These are phyloP conservation scores for Ustilago nuda DNA, from an alignment of 1,284 basidiomycete genomes.

Conservation along the genomic window DNA sequence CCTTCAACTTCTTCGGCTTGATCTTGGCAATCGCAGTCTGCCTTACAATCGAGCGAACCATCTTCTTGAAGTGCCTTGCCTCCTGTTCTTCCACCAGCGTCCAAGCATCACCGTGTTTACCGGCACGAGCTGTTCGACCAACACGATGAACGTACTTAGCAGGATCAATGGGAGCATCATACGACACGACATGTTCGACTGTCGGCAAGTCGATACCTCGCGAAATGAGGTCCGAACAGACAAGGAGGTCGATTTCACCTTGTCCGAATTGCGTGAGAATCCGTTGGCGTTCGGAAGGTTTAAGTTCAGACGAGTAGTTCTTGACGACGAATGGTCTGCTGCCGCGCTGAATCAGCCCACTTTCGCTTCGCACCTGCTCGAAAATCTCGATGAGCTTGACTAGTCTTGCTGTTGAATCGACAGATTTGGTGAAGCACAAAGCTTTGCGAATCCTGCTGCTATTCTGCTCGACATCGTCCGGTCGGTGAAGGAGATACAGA, in stretches of 20 bases:
- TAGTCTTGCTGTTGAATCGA: slow-evolving; percentile 87
- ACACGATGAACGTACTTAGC: slow-evolving; percentile 97
- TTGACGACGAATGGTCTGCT: slow-evolving; percentile 68
- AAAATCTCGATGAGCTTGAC: slow-evolving; percentile 86
- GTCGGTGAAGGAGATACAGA: slow-evolving; percentile 81
- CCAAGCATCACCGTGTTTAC: slow-evolving; percentile 87
- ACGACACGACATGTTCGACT: slow-evolving; percentile 90
- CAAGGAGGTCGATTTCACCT: slow-evolving; percentile 84
- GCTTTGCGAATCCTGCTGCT: slow-evolving; percentile 74
- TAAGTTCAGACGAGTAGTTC: slow-evolving; percentile 86
- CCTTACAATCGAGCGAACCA: slow-evolving; percentile 38
- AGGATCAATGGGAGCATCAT: slow-evolving; percentile 95
- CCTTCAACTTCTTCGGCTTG: slow-evolving; percentile 39
- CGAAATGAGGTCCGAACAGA: slow-evolving; percentile 95
- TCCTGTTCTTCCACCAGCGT: slow-evolving; percentile 95
- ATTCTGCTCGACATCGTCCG: slow-evolving; percentile 18
- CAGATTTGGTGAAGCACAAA: slow-evolving; percentile 94
- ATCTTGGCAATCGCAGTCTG: slow-evolving; percentile 44
- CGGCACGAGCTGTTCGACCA: slow-evolving; percentile 92
- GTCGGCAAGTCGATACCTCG: slow-evolving; percentile 95
- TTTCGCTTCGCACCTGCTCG: slow-evolving; percentile 70
- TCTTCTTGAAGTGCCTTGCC: slow-evolving; percentile 62
- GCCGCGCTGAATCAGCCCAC: slow-evolving; percentile 34
- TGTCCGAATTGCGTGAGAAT: slow-evolving; percentile 85
- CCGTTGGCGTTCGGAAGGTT: slow-evolving; percentile 78